phyloP scores from a whole-genome alignment of 495 filamentous ascomycete genomes.

The Trichoderma gamsii region DNA sequence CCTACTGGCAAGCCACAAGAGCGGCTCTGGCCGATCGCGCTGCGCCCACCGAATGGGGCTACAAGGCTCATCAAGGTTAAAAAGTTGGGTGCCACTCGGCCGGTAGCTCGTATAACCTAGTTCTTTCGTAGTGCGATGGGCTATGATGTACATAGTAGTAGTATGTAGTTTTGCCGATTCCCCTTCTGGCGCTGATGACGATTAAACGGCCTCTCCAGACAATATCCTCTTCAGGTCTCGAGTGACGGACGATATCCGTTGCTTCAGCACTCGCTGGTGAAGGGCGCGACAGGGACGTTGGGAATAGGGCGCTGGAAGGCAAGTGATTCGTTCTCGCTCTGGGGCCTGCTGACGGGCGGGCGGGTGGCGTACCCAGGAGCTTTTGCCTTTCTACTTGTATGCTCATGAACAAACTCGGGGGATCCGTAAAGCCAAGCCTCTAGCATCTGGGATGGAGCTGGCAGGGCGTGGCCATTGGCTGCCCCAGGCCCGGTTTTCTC shows the following conservation, averaged over 20 bases:
- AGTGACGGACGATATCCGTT: background rate
- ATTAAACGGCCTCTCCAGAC: background rate
- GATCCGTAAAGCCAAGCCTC: background rate
- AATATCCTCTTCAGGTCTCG: background rate
- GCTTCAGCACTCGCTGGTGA: background rate
- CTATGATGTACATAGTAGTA: background rate
- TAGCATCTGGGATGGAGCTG: background rate
- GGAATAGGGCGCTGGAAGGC: background rate
- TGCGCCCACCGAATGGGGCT: background rate
- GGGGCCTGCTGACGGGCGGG: too few species aligned
- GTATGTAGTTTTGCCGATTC: background rate
- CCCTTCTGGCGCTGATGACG: background rate
- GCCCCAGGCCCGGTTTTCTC: background rate
- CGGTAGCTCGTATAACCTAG: background rate
- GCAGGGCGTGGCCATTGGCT: background rate
- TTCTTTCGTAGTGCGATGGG: background rate
- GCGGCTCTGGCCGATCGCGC: background rate
- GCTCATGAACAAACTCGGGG: background rate
- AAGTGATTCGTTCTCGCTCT: background rate
- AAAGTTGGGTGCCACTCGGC: too few species aligned
- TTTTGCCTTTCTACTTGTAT: too few species aligned
- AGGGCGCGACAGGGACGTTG: background rate
- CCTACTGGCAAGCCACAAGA: constrained; percentile 4
- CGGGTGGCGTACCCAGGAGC: too few species aligned
- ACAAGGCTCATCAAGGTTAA: background rate